Base-by-base conservation (phyloP, 169 alveolate genomes). In the Theileria annulata region DNA sequence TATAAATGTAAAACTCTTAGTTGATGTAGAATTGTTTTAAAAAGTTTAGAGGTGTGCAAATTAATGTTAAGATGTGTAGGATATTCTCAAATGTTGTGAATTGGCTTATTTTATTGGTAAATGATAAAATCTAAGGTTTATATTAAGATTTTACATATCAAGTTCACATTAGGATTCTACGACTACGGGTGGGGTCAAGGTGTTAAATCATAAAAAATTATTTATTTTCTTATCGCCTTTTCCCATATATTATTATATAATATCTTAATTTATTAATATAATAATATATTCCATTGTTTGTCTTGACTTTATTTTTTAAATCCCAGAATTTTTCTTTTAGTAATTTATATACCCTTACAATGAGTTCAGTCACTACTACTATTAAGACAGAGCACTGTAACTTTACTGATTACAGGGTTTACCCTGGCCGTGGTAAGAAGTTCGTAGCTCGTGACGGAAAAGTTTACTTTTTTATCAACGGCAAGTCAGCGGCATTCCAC, bases 371-470 rank as follows among this genome's bases (percentile, higher is more conserved):
- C 47, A 92, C 91, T 47, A 92, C 95, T 47, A 92, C 95, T 60
- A 92, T 96, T 71, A 97, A 96, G 95, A 97, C 99, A 74, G 99
- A 95, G 82, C 94, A 95, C 68, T 97, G 99, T 94, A 91, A 97
- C 80, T 97, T 93, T 94, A 88, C 97, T 81, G 99, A 97, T 87
- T 96, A 94, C 95, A 96, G 98, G 93, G 95, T 98, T 77, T 98
- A 96, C 89, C 99, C 99, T 30, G 99, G 99, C 48, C 93, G 99
- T 75, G 99, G 99, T 28, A 95, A 93, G 82, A 94, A 96, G 88
- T 96, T 94, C 83, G 96, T 95, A 69, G 97, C 99, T 59, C 94
- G 96, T 82, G 99, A 97, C 88, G 99, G 99, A 37, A 96, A 96
- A 93, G 97, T 96, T 27, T 91, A 92, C 80, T 90, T 93, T 72